A percentile compares a stretch with the other conserved stretches of the same genome.
phyloP scores from a whole-genome alignment of 2,329 filamentous ascomycete genomes.

The Scedosporium dehoogii region DNA sequence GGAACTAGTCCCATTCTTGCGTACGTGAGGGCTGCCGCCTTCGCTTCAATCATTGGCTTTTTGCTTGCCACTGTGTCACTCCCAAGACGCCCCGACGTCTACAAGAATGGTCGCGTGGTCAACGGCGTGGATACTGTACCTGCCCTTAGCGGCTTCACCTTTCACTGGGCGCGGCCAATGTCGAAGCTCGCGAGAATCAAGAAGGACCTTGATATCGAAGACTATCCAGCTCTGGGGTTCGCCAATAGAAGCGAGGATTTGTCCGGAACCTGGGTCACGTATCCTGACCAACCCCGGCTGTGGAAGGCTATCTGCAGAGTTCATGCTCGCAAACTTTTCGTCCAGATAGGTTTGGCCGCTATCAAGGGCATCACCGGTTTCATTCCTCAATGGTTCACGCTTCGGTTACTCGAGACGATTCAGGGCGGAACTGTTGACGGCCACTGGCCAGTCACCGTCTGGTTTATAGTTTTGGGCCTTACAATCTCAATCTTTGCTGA shows the following conservation, averaged over 20 bases:
- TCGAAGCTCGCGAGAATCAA: conserved; percentile 46
- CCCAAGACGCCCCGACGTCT: conserved; percentile 60
- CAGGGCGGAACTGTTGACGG: conserved; percentile 39
- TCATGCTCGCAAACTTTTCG: conserved; percentile 43
- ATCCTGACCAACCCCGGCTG: conserved; percentile 38
- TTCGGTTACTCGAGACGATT: conserved; percentile 54
- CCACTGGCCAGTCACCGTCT: conserved; percentile 39
- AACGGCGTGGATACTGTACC: conserved; percentile 54
- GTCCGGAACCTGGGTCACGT: conserved; percentile 38
- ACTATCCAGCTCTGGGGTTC: conserved; percentile 53
- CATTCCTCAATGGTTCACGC: conserved; percentile 59
- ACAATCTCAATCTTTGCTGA: conserved; percentile 48
- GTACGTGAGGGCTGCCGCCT: conserved; percentile 36
- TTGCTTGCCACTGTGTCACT: conserved; percentile 41
- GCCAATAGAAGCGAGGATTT: conserved; percentile 40
- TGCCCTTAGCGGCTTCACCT: conserved; percentile 52
- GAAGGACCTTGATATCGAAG: conserved; percentile 48
- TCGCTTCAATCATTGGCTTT: conserved; percentile 33
- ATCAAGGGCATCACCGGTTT: conserved; percentile 51
- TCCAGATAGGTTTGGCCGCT: conserved; percentile 50
- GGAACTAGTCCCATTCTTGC: conserved; percentile 24
- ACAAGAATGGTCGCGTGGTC: conserved; percentile 45
- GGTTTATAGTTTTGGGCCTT: conserved; percentile 59
- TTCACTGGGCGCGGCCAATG: conserved; percentile 50
- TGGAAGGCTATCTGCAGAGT: conserved; percentile 50